Conservation (phyloP, 352 stramenopile genomes). For the Pythium dissimile region DNA sequence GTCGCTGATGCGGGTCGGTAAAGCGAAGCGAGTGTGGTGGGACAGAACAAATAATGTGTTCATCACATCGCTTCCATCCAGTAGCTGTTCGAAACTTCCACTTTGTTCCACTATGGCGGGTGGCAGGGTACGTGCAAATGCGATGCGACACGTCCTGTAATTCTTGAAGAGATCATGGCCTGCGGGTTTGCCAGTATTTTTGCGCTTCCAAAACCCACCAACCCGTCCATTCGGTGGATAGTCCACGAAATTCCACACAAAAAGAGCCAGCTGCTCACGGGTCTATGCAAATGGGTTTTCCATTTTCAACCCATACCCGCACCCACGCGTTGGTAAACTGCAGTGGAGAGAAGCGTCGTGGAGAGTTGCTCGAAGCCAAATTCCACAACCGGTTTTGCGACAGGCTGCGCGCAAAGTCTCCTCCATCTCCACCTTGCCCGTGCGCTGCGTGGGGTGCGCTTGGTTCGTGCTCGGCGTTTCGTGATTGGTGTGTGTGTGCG, state of each 20-base stretch:
- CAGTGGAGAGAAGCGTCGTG: constrained; percentile 21
- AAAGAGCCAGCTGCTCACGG: neutral
- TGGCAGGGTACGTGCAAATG: constrained; percentile 5
- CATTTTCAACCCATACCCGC: constrained; percentile 1
- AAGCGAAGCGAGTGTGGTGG: neutral
- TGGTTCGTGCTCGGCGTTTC: too few relatives aligned
- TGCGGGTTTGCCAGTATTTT: neutral
- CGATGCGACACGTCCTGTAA: constrained; percentile 6
- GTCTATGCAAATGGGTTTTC: neutral
- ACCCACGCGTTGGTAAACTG: constrained; percentile 1
- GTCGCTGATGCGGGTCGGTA: neutral
- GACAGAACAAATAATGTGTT: neutral
- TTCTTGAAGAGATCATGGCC: constrained; percentile 12
- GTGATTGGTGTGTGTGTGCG: too few relatives aligned
- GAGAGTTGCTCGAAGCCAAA: constrained; percentile 18
- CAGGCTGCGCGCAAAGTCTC: neutral
- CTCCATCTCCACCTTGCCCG: too few relatives aligned
- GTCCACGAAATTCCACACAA: neutral
- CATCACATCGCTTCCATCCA: neutral
- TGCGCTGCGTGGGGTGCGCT: too few relatives aligned
- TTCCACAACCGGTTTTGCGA: neutral
- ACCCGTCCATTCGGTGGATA: neutral
- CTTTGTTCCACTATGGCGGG: neutral
- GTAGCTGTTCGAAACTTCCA: too few relatives aligned
- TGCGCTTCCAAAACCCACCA: neutral